These are phyloP conservation scores for Magnaporthiopsis incrustans DNA, from an alignment of 2,329 filamentous ascomycete species.

Conservation along the genomic window DNA sequence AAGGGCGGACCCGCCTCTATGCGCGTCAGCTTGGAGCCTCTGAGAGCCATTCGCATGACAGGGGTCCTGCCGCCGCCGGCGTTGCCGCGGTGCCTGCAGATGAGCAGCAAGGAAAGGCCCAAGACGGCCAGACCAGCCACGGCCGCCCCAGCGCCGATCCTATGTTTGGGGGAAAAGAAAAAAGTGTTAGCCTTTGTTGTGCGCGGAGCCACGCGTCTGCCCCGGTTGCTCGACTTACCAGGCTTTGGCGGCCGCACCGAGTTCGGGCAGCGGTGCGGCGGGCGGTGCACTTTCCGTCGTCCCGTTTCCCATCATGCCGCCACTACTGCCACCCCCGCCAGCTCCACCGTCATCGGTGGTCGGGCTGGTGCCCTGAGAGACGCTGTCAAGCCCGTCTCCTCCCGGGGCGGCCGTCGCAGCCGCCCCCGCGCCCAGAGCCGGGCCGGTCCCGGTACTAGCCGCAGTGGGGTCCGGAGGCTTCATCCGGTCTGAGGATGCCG, in stretches of 20 bases:
- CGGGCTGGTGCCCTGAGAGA: not conserved
- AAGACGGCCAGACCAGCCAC: not conserved
- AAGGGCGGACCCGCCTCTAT: not conserved
- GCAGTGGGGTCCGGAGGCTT: not conserved
- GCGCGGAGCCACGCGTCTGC: not conserved
- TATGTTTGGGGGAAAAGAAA: not conserved
- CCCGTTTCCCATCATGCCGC: not conserved
- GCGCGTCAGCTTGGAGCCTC: no score
- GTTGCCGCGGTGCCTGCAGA: not conserved
- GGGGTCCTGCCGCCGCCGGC: not conserved
- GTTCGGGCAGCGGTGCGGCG: not conserved
- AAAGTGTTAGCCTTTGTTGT: not conserved
- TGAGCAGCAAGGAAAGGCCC: not conserved
- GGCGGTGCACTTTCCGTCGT: not conserved
- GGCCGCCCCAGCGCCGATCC: not conserved
- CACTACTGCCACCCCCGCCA: not conserved
- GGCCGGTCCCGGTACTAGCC: not conserved
- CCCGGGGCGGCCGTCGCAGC: not conserved
- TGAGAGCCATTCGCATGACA: not conserved
- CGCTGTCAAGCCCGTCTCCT: not conserved
- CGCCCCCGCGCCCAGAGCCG: not conserved
- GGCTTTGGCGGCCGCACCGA: not conserved
- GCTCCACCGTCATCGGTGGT: not conserved
- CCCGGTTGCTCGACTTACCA: not conserved
- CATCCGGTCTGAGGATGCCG: not conserved